A percentile compares a stretch with the other conserved stretches of the same genome.
Evolutionary conservation across 169 alveolate species (phyloP).

Genomic region (Eimeria nieschulzi): DNA sequence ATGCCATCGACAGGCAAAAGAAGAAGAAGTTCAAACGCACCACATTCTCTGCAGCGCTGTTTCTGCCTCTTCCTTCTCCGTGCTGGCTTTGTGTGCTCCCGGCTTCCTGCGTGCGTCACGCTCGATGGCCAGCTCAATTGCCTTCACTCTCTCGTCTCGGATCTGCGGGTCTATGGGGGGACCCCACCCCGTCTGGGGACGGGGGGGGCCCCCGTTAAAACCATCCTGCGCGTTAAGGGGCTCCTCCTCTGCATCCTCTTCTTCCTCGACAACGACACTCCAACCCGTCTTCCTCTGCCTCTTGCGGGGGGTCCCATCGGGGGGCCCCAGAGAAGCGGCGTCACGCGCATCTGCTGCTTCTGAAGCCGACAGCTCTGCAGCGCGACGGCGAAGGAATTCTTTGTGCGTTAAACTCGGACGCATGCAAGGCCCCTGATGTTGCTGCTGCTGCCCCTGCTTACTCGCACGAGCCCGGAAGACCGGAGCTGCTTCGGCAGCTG

Average conservation of each 20-base stretch:
- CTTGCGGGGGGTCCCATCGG: neutral
- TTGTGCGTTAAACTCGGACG: constrained; percentile 18
- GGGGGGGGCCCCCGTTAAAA: neutral
- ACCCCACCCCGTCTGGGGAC: constrained; percentile 30
- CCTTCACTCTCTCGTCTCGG: constrained; percentile 22
- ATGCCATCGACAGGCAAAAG: no score
- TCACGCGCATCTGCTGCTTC: constrained; percentile 41
- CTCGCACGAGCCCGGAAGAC: neutral
- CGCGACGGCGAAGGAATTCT: constrained; percentile 21
- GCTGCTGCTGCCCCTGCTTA: constrained; percentile 37
- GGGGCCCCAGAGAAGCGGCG: neutral
- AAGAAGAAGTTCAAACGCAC: neutral
- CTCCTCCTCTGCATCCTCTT: neutral
- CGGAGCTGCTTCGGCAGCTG: constrained; percentile 15
- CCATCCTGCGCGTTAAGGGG: neutral
- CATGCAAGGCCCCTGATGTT: neutral
- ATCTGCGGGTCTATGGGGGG: constrained; percentile 52
- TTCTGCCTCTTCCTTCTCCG: constrained; percentile 47
- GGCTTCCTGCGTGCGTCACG: neutral
- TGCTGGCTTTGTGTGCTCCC: neutral
- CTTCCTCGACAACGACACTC: neutral
- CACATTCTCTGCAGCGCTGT: constrained; percentile 47
- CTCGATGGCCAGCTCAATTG: constrained; percentile 50
- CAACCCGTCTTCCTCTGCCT: constrained; percentile 32
- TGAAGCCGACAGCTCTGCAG: constrained; percentile 10